Percentiles rank a stretch among this genome's conserved stretches.
Conservation (phyloP, 139 green algal species). For the Volvox africanus region DNA sequence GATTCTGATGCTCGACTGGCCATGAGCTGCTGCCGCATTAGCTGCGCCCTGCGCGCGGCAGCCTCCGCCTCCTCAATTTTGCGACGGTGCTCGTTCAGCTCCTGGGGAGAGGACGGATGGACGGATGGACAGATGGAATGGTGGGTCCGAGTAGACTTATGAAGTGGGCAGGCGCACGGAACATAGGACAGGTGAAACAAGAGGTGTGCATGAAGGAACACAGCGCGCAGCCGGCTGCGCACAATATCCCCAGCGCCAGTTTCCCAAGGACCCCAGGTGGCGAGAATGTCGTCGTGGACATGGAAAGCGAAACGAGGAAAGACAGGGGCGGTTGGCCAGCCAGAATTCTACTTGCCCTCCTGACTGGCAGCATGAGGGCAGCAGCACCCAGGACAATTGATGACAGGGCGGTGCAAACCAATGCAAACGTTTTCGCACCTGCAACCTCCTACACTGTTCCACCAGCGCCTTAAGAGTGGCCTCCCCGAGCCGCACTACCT, state of each 20-base stretch:
- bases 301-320: too few relatives aligned
- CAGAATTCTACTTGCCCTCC: neutral
- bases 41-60: conserved; percentile 7
- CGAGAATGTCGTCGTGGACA: neutral
- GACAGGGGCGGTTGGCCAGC: too few relatives aligned
- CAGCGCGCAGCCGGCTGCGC: neutral
- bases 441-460: conserved; percentile 43
- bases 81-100: conserved; percentile 31
- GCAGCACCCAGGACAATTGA: neutral
- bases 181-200: neutral
- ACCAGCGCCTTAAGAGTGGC: conserved; percentile 21
- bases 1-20: neutral
- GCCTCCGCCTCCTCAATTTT: conserved; percentile 30
- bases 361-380: neutral
- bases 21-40: conserved; percentile 1
- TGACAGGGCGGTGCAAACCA: neutral
- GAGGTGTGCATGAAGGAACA: neutral
- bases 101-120: neutral
- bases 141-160: neutral
- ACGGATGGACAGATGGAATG: neutral
- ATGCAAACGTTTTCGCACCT: neutral
- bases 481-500: conserved; percentile 37
- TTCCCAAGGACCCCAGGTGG: neutral
- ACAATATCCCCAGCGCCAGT: neutral
- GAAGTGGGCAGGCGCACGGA: neutral